Percentiles rank a stretch among this genome's conserved stretches.
phyloP scores from a whole-genome alignment of 768 basidiomycete genomes.

The Pisolithus tinctorius region DNA sequence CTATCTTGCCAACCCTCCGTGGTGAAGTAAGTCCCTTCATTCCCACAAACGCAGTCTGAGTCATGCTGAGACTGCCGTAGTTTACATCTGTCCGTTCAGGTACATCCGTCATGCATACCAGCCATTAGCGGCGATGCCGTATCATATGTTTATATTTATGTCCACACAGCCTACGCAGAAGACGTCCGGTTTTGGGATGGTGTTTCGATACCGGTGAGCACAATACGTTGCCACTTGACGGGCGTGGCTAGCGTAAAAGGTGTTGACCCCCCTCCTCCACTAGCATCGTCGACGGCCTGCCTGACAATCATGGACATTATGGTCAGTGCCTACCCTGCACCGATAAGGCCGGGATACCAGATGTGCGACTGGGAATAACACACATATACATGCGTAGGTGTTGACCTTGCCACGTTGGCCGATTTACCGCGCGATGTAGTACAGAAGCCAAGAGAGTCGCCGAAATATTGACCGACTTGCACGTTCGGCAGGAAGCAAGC shows the following conservation, averaged over 20 bases:
- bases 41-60: background rate
- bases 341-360: too few species aligned
- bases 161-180: slow-evolving; percentile 44
- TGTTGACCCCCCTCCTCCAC: background rate
- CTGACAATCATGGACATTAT: slow-evolving; percentile 62
- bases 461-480: slow-evolving; percentile 47
- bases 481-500: slow-evolving; percentile 50
- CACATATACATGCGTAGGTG: slow-evolving; percentile 45
- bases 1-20: slow-evolving; percentile 74
- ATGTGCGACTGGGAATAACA: background rate
- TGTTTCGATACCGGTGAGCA: slow-evolving; percentile 71
- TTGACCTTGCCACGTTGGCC: slow-evolving; percentile 84
- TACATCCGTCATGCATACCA: slow-evolving; percentile 20
- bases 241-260: background rate
- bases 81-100: slow-evolving; percentile 77
- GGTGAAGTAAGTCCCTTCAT: slow-evolving; percentile 53
- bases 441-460: slow-evolving; percentile 57
- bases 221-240: background rate
- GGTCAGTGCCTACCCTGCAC: slow-evolving; percentile 35
- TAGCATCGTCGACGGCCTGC: slow-evolving; percentile 71
- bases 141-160: background rate
- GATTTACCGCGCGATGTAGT: slow-evolving; percentile 76
- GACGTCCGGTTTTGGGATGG: slow-evolving; percentile 55
- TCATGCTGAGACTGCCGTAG: slow-evolving; percentile 32
- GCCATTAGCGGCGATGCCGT: background rate